Evolutionary conservation across 2,329 filamentous ascomycete genomes (phyloP), one percentile per base, ranked within the genome.

Genomic region (Helotiales sp.): DNA sequence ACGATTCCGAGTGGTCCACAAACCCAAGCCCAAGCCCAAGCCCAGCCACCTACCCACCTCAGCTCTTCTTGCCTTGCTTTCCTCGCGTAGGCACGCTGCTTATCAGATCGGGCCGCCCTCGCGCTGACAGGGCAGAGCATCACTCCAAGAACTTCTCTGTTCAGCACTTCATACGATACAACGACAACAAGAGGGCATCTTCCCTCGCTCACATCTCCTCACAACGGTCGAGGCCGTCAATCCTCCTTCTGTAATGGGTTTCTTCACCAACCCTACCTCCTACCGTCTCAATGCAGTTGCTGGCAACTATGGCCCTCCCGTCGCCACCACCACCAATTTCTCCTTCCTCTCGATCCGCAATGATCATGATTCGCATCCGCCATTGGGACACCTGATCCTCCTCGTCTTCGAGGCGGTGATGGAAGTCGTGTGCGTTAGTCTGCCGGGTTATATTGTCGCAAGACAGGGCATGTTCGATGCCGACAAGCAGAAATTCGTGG

Each of bases 401-500:
- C 69, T 78, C 54, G 94, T 98, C 73, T 97, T 97, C 76, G 94
- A 97, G 81, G 96, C 96, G 11, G 94, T 97, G 30, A 84, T 97
- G 76, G 93, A 97, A 78, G 95, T 98, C 26, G 91, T 99, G 59
- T 98, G 94, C 78, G 94, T 99, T 78, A 95, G 92, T 79, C 81
- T 97, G 73, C 96, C 96, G 0, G 96, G 96, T 30, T 99, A 97
- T 80, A 91, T 99, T 70, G 89, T 97, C 63, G 96, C 96, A 13
- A 85, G 91, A 45, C 85, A 93, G 74, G 96, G 96, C 78, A 92
- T 97, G 82, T 98, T 99, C 80, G 93, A 97, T 80, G 93, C 93
- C 70, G 93, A 97, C 61, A 92, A 94, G 78, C 96, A 99, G 79
- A 98, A 97, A 80, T 96, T 99, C 77, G 85, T 97, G 60, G 95